These are phyloP conservation scores for Neurospora tetraspora DNA, from an alignment of 495 filamentous ascomycete species.

Conservation along the genomic window DNA sequence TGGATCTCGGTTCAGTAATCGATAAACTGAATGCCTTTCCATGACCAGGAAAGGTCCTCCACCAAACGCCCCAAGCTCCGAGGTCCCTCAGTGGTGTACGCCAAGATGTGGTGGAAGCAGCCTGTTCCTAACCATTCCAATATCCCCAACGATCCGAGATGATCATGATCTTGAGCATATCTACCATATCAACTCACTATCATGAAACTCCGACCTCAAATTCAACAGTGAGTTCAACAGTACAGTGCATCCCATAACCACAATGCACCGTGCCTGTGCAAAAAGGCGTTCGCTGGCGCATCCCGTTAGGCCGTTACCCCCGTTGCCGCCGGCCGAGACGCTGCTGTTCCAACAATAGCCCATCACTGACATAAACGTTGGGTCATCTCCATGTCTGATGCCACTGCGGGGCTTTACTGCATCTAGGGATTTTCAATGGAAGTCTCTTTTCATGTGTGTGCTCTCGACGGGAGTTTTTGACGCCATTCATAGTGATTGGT, in stretches of 20 bases:
- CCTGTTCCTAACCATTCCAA: not conserved
- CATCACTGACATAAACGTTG: not conserved
- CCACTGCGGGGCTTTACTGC: not conserved
- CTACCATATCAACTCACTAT: not conserved
- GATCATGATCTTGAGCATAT: not conserved
- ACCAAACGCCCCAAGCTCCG: not conserved
- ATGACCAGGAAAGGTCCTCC: not conserved
- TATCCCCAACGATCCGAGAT: not conserved
- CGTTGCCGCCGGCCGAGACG: not conserved
- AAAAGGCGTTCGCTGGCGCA: not conserved
- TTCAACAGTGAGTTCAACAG: no score
- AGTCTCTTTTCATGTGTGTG: not conserved
- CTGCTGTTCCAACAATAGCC: not conserved
- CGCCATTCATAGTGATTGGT: no score
- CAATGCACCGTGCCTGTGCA: not conserved
- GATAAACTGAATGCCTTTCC: not conserved
- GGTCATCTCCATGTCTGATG: not conserved
- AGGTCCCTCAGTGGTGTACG: not conserved
- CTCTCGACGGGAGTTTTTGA: not conserved
- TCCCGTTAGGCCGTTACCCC: not conserved
- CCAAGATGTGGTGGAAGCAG: not conserved
- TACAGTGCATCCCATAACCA: not conserved
- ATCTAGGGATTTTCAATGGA: not conserved
- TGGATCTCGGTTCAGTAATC: not conserved
- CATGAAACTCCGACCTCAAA: not conserved